Conservation (phyloP, 2,329 filamentous ascomycete genomes). For the Immersiporthe knoxdaviesiana region DNA sequence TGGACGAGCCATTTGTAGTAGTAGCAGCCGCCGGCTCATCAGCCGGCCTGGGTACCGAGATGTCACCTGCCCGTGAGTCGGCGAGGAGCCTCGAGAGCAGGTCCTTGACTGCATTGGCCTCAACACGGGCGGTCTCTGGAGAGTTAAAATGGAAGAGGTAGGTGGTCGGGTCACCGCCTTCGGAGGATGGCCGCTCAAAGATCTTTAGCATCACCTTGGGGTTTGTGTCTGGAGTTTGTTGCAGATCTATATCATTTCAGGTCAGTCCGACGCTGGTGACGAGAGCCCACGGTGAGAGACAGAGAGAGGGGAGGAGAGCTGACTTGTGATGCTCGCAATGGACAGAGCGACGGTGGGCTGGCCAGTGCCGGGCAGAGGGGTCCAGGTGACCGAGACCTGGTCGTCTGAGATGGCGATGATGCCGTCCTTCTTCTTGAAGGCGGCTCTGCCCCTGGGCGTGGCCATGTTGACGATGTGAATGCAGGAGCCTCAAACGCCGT, state of each 20-base stretch:
- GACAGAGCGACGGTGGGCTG: constrained; percentile 69
- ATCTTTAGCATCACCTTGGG: constrained; percentile 94
- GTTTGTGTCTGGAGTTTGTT: constrained; percentile 87
- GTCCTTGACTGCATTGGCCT: constrained; percentile 86
- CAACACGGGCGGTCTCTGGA: constrained; percentile 70
- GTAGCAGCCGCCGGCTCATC: constrained; percentile 38
- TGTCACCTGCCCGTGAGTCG: constrained; percentile 62
- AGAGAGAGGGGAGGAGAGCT: constrained; percentile 39
- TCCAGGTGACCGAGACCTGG: constrained; percentile 78
- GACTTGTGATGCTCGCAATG: constrained; percentile 81
- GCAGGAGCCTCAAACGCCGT: neutral
- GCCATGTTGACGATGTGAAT: constrained; percentile 48
- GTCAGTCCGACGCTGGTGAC: constrained; percentile 25
- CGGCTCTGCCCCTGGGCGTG: constrained; percentile 65
- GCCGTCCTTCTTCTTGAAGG: constrained; percentile 97
- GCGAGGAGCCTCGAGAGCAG: constrained; percentile 78
- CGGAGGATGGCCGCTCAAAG: constrained; percentile 69
- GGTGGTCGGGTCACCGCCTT: constrained; percentile 61
- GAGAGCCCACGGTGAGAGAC: too few relatives aligned
- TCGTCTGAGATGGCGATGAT: constrained; percentile 75
- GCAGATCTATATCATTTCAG: constrained; percentile 68
- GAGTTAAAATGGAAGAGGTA: constrained; percentile 93
- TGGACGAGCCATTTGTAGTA: constrained; percentile 33
- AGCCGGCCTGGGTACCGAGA: constrained; percentile 53
- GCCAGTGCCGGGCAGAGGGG: constrained; percentile 65